These are phyloP conservation scores for Solanum commersonii DNA, from an alignment of 257 asterid genomes.

Conservation along the genomic window DNA sequence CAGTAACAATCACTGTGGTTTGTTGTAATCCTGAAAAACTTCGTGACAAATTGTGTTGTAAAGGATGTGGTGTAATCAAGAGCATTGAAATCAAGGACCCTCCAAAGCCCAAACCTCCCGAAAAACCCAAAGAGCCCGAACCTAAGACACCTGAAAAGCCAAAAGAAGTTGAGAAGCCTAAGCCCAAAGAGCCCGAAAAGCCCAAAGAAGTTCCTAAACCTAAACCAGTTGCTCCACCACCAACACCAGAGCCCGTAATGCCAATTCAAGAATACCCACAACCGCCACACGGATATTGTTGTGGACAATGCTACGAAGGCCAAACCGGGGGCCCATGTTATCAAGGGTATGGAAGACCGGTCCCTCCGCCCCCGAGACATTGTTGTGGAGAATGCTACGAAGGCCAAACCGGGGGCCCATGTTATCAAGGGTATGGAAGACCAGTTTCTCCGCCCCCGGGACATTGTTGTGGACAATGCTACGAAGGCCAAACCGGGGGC, in stretches of 20 bases:
- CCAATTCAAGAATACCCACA: slow-evolving; percentile 26
- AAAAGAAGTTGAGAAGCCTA: neutral
- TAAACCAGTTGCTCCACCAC: neutral
- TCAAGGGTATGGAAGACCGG: neutral
- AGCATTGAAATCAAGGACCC: slow-evolving; percentile 48
- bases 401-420: neutral
- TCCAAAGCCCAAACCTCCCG: neutral
- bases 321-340: neutral
- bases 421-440: neutral
- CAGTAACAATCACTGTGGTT: slow-evolving; percentile 47
- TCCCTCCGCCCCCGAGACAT: slow-evolving; percentile 30
- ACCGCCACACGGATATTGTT: slow-evolving; percentile 23
- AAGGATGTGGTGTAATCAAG: slow-evolving; percentile 44
- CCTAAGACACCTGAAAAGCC: neutral
- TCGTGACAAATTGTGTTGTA: slow-evolving; percentile 58
- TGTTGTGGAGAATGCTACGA: slow-evolving; percentile 31
- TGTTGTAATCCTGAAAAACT: slow-evolving; percentile 73
- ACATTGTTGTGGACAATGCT: slow-evolving; percentile 26
- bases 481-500: neutral
- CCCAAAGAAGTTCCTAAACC: slow-evolving; percentile 4
- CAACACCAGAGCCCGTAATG: neutral
- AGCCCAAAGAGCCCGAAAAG: slow-evolving; percentile 1
- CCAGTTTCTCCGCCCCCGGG: slow-evolving; percentile 27
- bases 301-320: slow-evolving; percentile 27
- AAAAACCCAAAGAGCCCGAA: slow-evolving; percentile 22